Percentiles rank a stretch among this genome's conserved stretches.
Evolutionary conservation across 1,284 basidiomycete genomes (phyloP).

Genomic region (Pascua guehoae): DNA sequence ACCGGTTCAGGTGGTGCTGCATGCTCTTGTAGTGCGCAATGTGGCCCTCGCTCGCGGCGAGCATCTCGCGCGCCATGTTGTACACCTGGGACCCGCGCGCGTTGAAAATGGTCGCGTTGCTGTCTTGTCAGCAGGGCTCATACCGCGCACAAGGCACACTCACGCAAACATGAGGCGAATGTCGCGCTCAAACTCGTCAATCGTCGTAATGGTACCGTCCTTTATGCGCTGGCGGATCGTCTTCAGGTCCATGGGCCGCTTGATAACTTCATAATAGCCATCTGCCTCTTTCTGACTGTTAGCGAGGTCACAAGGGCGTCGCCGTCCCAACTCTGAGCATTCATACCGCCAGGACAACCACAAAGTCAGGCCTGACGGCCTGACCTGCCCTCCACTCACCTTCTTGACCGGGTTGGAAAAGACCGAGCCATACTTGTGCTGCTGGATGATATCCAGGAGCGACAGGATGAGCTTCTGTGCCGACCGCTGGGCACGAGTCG

Average conservation of each 20-base stretch:
- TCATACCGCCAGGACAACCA: neutral
- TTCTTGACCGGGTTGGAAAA: conserved; percentile 86
- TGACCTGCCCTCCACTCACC: conserved; percentile 29
- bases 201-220: conserved; percentile 72
- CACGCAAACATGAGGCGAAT: conserved; percentile 83
- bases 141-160: conserved; percentile 9
- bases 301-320: neutral
- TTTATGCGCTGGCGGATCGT: conserved; percentile 77
- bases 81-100: conserved; percentile 74
- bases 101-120: conserved; percentile 93
- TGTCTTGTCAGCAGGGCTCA: conserved; percentile 3
- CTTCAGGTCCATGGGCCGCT: conserved; percentile 86
- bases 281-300: conserved; percentile 53
- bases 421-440: conserved; percentile 79
- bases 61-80: conserved; percentile 90
- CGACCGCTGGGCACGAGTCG: too few species aligned
- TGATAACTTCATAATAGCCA: conserved; percentile 85
- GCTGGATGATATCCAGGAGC: conserved; percentile 74
- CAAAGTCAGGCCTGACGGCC: too few species aligned
- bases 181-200: conserved; percentile 82
- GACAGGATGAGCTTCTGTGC: conserved; percentile 72
- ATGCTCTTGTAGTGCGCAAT: conserved; percentile 64
- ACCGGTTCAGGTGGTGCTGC: conserved; percentile 33
- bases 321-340: neutral
- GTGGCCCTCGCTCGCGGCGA: conserved; percentile 71